Conservation (phyloP, 768 basidiomycete species). For the Boletus subcaerulescens region DNA sequence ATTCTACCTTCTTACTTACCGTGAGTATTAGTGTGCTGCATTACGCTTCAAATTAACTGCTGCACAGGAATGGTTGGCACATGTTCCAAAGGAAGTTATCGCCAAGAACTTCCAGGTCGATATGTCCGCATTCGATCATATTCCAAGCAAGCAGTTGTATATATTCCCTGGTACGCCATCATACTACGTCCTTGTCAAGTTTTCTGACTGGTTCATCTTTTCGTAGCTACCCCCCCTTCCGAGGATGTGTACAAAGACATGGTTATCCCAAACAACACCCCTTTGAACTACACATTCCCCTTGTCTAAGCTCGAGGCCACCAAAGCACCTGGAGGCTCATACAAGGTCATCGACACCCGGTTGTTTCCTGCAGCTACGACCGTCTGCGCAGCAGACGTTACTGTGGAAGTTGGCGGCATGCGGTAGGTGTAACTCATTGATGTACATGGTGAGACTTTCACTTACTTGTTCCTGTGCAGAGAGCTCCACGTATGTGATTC, state of each 20-base stretch:
- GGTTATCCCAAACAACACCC: conserved; percentile 48
- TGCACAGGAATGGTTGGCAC: conserved; percentile 62
- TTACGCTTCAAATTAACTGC: neutral
- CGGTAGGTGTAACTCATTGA: conserved; percentile 34
- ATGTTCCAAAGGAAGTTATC: conserved; percentile 54
- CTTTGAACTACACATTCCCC: conserved; percentile 52
- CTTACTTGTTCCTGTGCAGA: conserved; percentile 18
- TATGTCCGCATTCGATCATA: conserved; percentile 49
- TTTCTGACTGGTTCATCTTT: neutral
- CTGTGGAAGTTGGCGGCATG: conserved; percentile 58
- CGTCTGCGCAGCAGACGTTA: conserved; percentile 56
- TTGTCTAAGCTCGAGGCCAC: conserved; percentile 46
- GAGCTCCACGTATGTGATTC: conserved; percentile 43
- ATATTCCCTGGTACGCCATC: conserved; percentile 44
- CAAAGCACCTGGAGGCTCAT: conserved; percentile 49
- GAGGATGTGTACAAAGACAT: conserved; percentile 40
- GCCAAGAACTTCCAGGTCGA: conserved; percentile 61
- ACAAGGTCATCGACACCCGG: conserved; percentile 57
- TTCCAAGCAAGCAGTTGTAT: conserved; percentile 53
- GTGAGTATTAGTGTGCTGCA: conserved; percentile 3
- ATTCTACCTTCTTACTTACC: conserved; percentile 49
- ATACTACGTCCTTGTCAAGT: neutral
- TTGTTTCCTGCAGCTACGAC: conserved; percentile 53
- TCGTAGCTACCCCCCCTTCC: conserved; percentile 40
- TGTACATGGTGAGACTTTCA: neutral